Conservation (phyloP, 352 stramenopile genomes). For the Globisporangium perplexum region DNA sequence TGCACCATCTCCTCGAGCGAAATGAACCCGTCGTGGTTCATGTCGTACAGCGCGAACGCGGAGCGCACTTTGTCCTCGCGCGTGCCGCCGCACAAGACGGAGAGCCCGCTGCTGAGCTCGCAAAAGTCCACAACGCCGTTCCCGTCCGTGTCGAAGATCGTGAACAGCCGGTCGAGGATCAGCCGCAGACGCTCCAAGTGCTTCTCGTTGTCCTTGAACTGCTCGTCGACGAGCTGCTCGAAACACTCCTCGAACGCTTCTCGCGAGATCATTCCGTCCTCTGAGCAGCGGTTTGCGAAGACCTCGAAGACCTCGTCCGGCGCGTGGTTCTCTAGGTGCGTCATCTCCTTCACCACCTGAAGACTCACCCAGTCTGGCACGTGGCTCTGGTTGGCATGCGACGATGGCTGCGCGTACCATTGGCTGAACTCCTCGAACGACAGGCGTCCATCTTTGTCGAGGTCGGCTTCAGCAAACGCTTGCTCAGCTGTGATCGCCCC, state of each 20-base stretch:
- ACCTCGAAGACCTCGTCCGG: slow-evolving; percentile 84
- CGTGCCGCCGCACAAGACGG: slow-evolving; percentile 72
- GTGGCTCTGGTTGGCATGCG: slow-evolving; percentile 17
- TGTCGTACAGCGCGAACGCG: slow-evolving; percentile 84
- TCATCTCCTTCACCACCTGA: slow-evolving; percentile 80
- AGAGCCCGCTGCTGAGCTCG: slow-evolving; percentile 78
- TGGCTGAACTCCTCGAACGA: slow-evolving; percentile 80
- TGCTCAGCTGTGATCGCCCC: slow-evolving; percentile 72
- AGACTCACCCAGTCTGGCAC: slow-evolving; percentile 67
- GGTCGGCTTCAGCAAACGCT: slow-evolving; percentile 75
- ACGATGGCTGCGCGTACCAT: slow-evolving; percentile 66
- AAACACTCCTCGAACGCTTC: slow-evolving; percentile 84
- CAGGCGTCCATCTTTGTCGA: slow-evolving; percentile 68
- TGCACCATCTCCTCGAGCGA: slow-evolving; percentile 86
- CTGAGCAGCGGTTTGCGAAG: slow-evolving; percentile 74
- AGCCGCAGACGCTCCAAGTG: slow-evolving; percentile 56
- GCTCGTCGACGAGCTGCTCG: slow-evolving; percentile 73
- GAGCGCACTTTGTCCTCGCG: slow-evolving; percentile 81
- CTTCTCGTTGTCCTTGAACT: slow-evolving; percentile 67
- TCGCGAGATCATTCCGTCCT: slow-evolving; percentile 74
- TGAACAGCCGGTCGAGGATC: slow-evolving; percentile 74
- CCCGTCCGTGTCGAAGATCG: slow-evolving; percentile 74
- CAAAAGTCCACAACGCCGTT: slow-evolving; percentile 82
- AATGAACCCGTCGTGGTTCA: slow-evolving; percentile 84
- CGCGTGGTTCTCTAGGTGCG: slow-evolving; percentile 73